A percentile compares a stretch with the other conserved stretches of the same genome.
Conservation (phyloP, 139 green algal species). For the Closterium sp. region DNA sequence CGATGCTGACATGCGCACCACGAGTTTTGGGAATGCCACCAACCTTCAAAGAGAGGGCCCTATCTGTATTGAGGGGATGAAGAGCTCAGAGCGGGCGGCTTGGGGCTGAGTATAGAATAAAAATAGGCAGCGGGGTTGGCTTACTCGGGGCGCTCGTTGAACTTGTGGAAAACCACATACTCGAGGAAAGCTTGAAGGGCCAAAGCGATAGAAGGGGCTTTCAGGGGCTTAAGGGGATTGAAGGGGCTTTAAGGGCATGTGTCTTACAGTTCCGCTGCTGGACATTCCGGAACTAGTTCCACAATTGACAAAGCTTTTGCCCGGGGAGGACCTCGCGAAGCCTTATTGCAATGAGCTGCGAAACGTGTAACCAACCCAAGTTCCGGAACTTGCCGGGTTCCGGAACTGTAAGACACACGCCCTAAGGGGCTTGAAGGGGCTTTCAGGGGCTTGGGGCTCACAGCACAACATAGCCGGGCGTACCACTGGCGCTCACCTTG, state of each 20-base stretch:
- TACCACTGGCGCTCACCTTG: neutral
- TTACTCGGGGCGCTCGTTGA: constrained; percentile 98
- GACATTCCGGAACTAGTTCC: no score
- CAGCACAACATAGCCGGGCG: neutral
- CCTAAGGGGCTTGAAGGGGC: neutral
- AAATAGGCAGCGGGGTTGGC: constrained; percentile 80
- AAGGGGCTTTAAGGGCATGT: no score
- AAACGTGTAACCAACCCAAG: no score
- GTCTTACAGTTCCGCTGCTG: no score
- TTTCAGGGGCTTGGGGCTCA: neutral
- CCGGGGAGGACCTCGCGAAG: no score
- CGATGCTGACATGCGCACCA: no score
- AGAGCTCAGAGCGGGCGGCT: constrained; percentile 36
- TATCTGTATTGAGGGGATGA: constrained; percentile 83
- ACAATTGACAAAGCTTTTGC: no score
- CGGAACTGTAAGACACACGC: no score
- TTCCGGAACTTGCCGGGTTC: no score
- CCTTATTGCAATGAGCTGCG: no score
- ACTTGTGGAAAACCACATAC: constrained; percentile 95
- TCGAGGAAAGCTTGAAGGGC: constrained; percentile 92
- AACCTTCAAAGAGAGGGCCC: constrained; percentile 4
- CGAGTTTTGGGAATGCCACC: neutral
- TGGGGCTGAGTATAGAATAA: constrained; percentile 83
- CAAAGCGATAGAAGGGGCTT: constrained; percentile 49
- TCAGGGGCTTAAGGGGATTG: neutral